A percentile compares a stretch with the other conserved stretches of the same genome.
These are phyloP conservation scores for Dactylonectria macrodidyma DNA, from an alignment of 2,329 filamentous ascomycete genomes.

Conservation along the genomic window DNA sequence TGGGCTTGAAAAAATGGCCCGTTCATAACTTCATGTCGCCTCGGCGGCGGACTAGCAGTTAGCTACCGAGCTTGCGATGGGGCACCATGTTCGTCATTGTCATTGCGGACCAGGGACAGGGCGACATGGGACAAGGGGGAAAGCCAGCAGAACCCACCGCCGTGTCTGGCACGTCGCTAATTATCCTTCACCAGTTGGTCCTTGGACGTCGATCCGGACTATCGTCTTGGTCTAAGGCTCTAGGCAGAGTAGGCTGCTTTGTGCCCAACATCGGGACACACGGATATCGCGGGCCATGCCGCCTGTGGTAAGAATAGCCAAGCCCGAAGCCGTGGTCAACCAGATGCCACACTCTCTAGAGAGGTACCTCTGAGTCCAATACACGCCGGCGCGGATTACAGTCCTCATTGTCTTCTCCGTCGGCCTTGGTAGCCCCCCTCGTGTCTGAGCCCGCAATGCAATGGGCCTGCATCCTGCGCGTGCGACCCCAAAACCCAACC, in stretches of 20 bases:
- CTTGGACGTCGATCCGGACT: not conserved
- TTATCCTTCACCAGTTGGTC: not conserved
- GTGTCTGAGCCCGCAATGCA: slow-evolving; percentile 10
- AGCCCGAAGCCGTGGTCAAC: not conserved
- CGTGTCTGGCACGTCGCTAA: slow-evolving; percentile 12
- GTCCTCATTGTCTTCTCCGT: slow-evolving; percentile 8
- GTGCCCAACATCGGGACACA: not conserved
- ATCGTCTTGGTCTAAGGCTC: not conserved
- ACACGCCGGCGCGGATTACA: slow-evolving; percentile 12
- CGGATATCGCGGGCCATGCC: not conserved
- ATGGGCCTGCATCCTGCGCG: slow-evolving; percentile 15
- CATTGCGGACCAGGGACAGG: slow-evolving; percentile 37
- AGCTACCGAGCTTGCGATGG: slow-evolving; percentile 49
- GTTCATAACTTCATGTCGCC: slow-evolving; percentile 47
- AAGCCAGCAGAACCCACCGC: slow-evolving; percentile 2
- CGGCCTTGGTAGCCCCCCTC: slow-evolving; percentile 14
- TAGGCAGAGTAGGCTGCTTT: too few species aligned
- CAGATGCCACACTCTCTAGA: slow-evolving; percentile 2
- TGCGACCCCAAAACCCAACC: slow-evolving; percentile 14
- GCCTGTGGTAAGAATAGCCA: not conserved
- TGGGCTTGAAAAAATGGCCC: slow-evolving; percentile 42
- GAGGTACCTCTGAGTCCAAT: not conserved
- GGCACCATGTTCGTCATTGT: slow-evolving; percentile 48
- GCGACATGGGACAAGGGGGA: slow-evolving; percentile 26
- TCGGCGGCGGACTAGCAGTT: slow-evolving; percentile 40